phyloP scores from a whole-genome alignment of 805 yeast genomes.

The Ogataea minuta region DNA sequence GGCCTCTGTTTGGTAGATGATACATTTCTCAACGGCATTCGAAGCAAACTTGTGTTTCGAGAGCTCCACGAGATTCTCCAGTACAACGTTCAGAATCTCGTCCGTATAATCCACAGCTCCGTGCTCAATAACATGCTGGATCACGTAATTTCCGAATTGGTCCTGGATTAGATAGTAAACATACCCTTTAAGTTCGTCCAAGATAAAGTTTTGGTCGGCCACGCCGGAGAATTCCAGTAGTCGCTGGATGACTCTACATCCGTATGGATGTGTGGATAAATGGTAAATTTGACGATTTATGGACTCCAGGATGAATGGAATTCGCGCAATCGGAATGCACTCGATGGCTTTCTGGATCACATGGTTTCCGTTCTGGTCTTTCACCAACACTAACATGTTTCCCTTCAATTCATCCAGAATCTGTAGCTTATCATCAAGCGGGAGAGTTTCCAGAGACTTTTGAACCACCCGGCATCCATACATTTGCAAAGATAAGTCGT shows the following conservation, averaged over 20 bases:
- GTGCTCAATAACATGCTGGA: constrained; percentile 89
- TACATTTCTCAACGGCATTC: constrained; percentile 94
- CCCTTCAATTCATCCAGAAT: constrained; percentile 67
- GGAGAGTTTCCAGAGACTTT: constrained; percentile 77
- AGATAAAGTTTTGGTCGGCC: constrained; percentile 63
- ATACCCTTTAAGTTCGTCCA: constrained; percentile 69
- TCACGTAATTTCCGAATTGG: constrained; percentile 96
- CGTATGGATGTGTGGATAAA: constrained; percentile 92
- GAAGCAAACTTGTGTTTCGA: constrained; percentile 98
- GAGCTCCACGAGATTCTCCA: constrained; percentile 60
- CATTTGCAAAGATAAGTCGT: constrained; percentile 84
- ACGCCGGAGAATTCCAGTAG: constrained; percentile 73
- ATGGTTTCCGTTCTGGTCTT: constrained; percentile 97
- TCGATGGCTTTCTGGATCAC: constrained; percentile 96
- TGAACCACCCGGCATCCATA: constrained; percentile 98
- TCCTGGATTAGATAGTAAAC: constrained; percentile 82
- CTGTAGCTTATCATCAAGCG: constrained; percentile 58
- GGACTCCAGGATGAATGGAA: constrained; percentile 71
- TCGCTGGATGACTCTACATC: constrained; percentile 95
- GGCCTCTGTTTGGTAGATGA: constrained; percentile 61
- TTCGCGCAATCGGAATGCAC: constrained; percentile 65
- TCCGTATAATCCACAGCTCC: constrained; percentile 63
- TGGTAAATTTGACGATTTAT: constrained; percentile 73
- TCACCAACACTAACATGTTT: constrained; percentile 65
- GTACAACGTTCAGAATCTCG: constrained; percentile 62